Evolutionary conservation across 2,329 filamentous ascomycete species (phyloP), one percentile per base, ranked within the genome.

Genomic region (Pseudocercospora musae): DNA sequence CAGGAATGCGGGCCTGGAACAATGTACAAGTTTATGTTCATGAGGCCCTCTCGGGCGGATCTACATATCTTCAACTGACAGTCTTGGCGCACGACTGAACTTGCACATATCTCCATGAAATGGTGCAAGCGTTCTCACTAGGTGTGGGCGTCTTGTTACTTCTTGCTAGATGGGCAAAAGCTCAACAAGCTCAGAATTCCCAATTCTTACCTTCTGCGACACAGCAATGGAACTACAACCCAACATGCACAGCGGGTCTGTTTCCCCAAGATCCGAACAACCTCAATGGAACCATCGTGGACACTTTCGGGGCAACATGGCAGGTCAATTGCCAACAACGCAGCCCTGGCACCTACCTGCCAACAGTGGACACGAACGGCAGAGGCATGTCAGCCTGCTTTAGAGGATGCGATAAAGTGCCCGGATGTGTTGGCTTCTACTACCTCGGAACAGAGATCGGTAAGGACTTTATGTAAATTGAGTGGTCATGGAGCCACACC

Each of bases 301-400:
- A 69, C 31, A 49, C 53, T 4, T 67, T 58, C 21, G 60, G 63
- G 23, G 66, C 62, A 8, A 57, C 42, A 21, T 70, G 63, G 59
- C 60, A 60, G 20, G 59, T 66, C 6, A 48, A 59, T 42, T 70
- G 68, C 27, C 58, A 33, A 21, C 62, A 62, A 27, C 58, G 55
- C 25, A 56, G 42, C 27, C 15, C 27, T 49, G 21, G 11, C 11
- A 65, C 15, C 10, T 58, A 48, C 15, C 23, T 40, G 27, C 42
- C 59, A 20, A 31, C 15, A 15, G 57, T 50, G 1, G 65, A 60
- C 4, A 68, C 63, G 2, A 63, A 60, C 23, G 62, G 59, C 4
- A 62, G 64, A 29, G 67, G 67, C 37, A 55, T 63, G n/a, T 68
- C 64, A 23, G 59, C 46, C 9, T 69, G 67, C 49, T 68, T 64